phyloP scores from a whole-genome alignment of 768 basidiomycete genomes.

The Galerina sulciceps region DNA sequence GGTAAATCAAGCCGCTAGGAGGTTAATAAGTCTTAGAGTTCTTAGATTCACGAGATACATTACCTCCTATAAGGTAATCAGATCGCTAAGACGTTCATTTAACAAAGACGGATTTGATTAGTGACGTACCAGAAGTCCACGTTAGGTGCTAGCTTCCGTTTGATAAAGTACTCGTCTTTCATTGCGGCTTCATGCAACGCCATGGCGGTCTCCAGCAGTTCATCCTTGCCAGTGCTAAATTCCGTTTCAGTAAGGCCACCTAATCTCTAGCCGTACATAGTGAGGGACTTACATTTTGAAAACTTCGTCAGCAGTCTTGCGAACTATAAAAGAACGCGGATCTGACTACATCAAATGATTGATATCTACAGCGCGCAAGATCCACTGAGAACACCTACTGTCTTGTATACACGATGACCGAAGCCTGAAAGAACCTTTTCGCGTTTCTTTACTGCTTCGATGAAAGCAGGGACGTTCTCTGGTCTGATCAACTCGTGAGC shows the following conservation, averaged over 20 bases:
- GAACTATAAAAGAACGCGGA: constrained; percentile 88
- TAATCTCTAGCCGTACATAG: not conserved
- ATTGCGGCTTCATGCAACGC: constrained; percentile 86
- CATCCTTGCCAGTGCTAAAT: constrained; percentile 80
- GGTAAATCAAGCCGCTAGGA: constrained; percentile 82
- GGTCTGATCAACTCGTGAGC: constrained; percentile 47
- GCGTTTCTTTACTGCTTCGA: constrained; percentile 85
- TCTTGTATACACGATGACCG: constrained; percentile 65
- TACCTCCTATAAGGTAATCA: constrained; percentile 53
- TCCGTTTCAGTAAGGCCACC: too few species aligned
- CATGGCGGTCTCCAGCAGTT: constrained; percentile 88
- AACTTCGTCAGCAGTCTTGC: constrained; percentile 90
- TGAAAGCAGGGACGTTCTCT: constrained; percentile 81
- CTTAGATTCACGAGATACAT: constrained; percentile 21
- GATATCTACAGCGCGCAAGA: not conserved
- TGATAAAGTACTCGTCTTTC: constrained; percentile 89
- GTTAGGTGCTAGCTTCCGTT: constrained; percentile 83
- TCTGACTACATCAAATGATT: constrained; percentile 60
- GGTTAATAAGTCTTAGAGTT: constrained; percentile 2
- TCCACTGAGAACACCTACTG: constrained; percentile 30
- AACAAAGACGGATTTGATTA: constrained; percentile 4
- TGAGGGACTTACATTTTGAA: constrained; percentile 72
- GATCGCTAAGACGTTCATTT: too few species aligned
- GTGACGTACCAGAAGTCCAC: constrained; percentile 84
- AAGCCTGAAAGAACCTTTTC: constrained; percentile 92